Evolutionary conservation across 2,329 filamentous ascomycete genomes (phyloP).

Genomic region (Monosporascus sp.): DNA sequence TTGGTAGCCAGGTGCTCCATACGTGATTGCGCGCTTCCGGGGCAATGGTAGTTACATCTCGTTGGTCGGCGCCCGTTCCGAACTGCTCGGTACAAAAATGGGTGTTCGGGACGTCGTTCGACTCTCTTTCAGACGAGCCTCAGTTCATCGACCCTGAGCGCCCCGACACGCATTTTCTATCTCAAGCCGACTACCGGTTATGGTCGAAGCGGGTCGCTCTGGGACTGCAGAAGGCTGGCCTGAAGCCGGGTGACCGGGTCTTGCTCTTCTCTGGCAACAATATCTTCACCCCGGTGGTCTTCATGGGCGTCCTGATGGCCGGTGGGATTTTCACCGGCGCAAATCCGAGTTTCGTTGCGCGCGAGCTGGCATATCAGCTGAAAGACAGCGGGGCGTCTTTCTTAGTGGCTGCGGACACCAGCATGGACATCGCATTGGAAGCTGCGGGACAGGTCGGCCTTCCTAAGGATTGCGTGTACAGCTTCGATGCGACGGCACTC

Average conservation of each 20-base stretch:
- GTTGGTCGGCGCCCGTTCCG: slow-evolving; percentile 40
- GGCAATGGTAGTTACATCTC: slow-evolving; percentile 42
- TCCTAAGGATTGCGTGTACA: slow-evolving; percentile 50
- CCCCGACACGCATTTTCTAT: slow-evolving; percentile 63
- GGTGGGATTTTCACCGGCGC: slow-evolving; percentile 74
- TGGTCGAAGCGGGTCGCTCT: slow-evolving; percentile 68
- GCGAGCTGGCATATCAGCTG: slow-evolving; percentile 72
- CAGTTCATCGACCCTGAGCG: slow-evolving; percentile 60
- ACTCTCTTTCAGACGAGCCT: slow-evolving; percentile 36
- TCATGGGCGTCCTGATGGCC: slow-evolving; percentile 71
- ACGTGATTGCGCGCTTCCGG: too few species aligned
- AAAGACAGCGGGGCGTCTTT: slow-evolving; percentile 64
- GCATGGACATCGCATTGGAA: slow-evolving; percentile 58
- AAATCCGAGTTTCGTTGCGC: slow-evolving; percentile 62
- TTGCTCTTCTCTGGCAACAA: slow-evolving; percentile 70
- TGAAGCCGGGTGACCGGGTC: slow-evolving; percentile 64
- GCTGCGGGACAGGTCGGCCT: slow-evolving; percentile 58
- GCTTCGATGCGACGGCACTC: slow-evolving; percentile 55
- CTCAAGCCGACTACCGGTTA: slow-evolving; percentile 57
- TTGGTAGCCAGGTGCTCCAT: too few species aligned
- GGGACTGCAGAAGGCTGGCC: slow-evolving; percentile 58
- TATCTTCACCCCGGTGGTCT: slow-evolving; percentile 64
- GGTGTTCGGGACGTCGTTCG: slow-evolving; percentile 47
- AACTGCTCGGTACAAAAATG: slow-evolving; percentile 49
- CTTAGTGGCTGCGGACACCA: slow-evolving; percentile 57